These are phyloP conservation scores for Lactarius sp. DNA, from an alignment of 768 basidiomycete genomes.

Conservation along the genomic window DNA sequence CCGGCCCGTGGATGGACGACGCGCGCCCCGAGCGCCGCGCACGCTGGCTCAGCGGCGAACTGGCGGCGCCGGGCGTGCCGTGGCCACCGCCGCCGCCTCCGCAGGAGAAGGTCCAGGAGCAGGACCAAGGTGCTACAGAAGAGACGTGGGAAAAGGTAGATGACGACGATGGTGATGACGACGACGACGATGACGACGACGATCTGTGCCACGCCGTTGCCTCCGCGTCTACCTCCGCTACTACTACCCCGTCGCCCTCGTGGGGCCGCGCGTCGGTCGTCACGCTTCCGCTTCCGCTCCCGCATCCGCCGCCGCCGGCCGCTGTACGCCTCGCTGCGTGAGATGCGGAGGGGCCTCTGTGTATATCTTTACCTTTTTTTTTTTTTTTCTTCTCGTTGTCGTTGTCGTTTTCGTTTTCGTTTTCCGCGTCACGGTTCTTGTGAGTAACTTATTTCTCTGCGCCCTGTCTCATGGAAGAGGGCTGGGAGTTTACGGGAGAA, in stretches of 20 bases:
- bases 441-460: no score
- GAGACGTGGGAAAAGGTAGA: neutral
- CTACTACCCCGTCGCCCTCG: neutral
- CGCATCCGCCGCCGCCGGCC: slow-evolving; percentile 1
- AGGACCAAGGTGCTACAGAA: neutral
- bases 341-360: neutral
- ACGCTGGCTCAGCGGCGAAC: slow-evolving; percentile 32
- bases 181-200: neutral
- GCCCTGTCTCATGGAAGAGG: no score
- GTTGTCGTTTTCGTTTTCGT: no score
- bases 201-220: neutral
- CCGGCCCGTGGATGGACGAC: slow-evolving; percentile 69
- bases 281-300: slow-evolving; percentile 8
- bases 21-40: slow-evolving; percentile 28
- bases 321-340: slow-evolving; percentile 10
- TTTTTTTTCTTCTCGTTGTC: no score
- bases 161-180: neutral
- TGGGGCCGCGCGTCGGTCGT: slow-evolving; percentile 13
- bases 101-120: neutral
- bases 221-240: neutral
- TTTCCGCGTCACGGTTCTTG: no score
- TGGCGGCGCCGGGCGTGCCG: slow-evolving; percentile 7
- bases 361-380: neutral
- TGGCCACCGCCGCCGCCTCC: slow-evolving; percentile 13
- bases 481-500: no score